Percentiles rank a stretch among this genome's conserved stretches.
Evolutionary conservation across 1,139 yeast genomes (phyloP).

Genomic region (Casaregolazyma suthepensis): DNA sequence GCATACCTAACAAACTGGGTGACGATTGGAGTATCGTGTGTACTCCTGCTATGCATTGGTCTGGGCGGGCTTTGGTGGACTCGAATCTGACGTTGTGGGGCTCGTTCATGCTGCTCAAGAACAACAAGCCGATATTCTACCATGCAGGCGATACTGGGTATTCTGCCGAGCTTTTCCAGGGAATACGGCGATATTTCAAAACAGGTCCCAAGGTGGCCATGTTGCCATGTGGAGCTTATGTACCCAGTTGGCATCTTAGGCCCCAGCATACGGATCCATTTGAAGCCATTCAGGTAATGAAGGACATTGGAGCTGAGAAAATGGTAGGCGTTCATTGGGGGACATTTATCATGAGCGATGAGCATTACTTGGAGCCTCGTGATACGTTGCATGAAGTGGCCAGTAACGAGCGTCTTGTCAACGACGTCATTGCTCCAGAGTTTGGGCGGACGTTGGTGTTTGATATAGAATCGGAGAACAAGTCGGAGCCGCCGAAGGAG

Average conservation of each 20-base stretch:
- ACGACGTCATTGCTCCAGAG: slow-evolving; percentile 45
- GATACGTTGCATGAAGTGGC: slow-evolving; percentile 35
- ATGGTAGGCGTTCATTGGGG: slow-evolving; percentile 96
- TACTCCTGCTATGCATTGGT: slow-evolving; percentile 98
- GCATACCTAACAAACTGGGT: slow-evolving; percentile 31
- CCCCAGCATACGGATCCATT: slow-evolving; percentile 83
- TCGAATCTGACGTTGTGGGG: slow-evolving; percentile 84
- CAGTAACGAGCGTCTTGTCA: slow-evolving; percentile 21
- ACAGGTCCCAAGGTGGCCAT: slow-evolving; percentile 60
- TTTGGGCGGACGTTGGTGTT: slow-evolving; percentile 48
- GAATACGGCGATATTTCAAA: slow-evolving; percentile 61
- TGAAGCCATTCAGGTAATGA: slow-evolving; percentile 65
- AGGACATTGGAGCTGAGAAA: slow-evolving; percentile 52
- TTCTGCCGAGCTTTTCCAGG: slow-evolving; percentile 58
- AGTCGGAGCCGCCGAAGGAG: slow-evolving; percentile 12
- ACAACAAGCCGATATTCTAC: slow-evolving; percentile 65
- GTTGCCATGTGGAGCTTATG: slow-evolving; percentile 90
- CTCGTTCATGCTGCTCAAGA: slow-evolving; percentile 62
- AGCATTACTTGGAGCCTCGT: slow-evolving; percentile 80
- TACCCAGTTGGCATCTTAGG: slow-evolving; percentile 90
- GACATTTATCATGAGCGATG: slow-evolving; percentile 82
- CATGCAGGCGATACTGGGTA: slow-evolving; percentile 97
- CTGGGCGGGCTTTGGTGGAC: slow-evolving; percentile 73
- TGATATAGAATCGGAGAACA: slow-evolving; percentile 25
- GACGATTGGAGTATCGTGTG: slow-evolving; percentile 74